Conservation (phyloP, 2,329 filamentous ascomycete genomes). For the Huntiella omanensis region DNA sequence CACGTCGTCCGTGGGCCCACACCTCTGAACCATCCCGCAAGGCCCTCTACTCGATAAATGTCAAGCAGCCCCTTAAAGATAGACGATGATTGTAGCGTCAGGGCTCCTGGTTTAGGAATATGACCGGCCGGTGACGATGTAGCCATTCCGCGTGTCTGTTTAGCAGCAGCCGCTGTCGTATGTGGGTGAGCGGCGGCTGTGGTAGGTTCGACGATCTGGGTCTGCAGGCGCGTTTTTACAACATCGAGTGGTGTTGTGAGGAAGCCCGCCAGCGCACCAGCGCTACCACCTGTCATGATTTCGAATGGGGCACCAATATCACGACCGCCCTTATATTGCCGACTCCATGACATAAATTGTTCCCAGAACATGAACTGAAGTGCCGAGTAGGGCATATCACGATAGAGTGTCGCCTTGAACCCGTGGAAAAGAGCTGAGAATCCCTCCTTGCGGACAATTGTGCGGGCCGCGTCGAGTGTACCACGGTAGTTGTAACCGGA, state of each 20-base stretch:
- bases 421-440: slow-evolving; percentile 77
- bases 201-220: slow-evolving; percentile 39
- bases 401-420: slow-evolving; percentile 89
- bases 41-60: slow-evolving; percentile 78
- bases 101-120: slow-evolving; percentile 57
- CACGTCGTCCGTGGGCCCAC: slow-evolving; percentile 85
- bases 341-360: slow-evolving; percentile 70
- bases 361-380: slow-evolving; percentile 98
- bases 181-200: slow-evolving; percentile 19
- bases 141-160: slow-evolving; percentile 58
- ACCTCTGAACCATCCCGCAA: slow-evolving; percentile 82
- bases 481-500: slow-evolving; percentile 93
- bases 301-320: slow-evolving; percentile 78
- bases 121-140: slow-evolving; percentile 79
- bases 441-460: slow-evolving; percentile 70
- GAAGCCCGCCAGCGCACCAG: slow-evolving; percentile 81
- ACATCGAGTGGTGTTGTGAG: slow-evolving; percentile 93
- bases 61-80: slow-evolving; percentile 66
- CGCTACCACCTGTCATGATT: slow-evolving; percentile 71
- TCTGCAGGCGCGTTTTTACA: slow-evolving; percentile 92
- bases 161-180: slow-evolving; percentile 13
- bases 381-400: slow-evolving; percentile 88
- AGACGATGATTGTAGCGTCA: slow-evolving; percentile 73
- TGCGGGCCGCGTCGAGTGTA: slow-evolving; percentile 66
- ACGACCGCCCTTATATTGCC: slow-evolving; percentile 54